Evolutionary conservation across 257 asterid species (phyloP).

Genomic region (Solanum chiquidenum): DNA sequence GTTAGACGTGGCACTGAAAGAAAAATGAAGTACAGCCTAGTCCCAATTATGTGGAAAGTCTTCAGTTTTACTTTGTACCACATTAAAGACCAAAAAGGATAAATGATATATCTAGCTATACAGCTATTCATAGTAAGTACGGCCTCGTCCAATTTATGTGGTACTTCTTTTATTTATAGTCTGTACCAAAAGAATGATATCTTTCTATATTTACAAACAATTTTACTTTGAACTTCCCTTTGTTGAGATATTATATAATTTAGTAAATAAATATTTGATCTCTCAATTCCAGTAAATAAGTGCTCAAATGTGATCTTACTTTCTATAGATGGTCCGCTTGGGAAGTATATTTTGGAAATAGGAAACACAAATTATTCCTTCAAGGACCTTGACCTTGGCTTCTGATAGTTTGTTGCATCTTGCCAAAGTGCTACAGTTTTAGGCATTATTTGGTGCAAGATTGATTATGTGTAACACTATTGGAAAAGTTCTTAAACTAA

Average conservation of each 20-base stretch:
- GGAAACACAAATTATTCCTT: background rate
- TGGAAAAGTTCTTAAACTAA: background rate
- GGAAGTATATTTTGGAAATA: background rate
- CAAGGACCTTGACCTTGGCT: background rate
- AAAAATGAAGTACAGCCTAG: background rate
- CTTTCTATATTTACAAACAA: background rate
- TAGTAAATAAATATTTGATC: background rate
- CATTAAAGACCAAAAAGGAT: background rate
- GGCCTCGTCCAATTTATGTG: background rate
- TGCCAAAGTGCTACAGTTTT: background rate
- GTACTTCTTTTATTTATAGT: background rate
- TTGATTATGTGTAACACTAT: background rate
- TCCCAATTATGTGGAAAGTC: background rate
- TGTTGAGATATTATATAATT: background rate
- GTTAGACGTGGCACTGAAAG: background rate
- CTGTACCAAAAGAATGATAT: background rate
- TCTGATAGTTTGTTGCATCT: background rate
- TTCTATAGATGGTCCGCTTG: background rate
- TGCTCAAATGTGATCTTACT: background rate
- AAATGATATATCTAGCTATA: background rate
- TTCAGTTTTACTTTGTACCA: background rate
- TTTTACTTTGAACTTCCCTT: background rate
- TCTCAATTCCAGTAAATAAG: background rate
- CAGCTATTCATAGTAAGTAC: background rate
- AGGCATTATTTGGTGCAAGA: background rate